A percentile compares a stretch with the other conserved stretches of the same genome.
phyloP scores from a whole-genome alignment of 2,329 filamentous ascomycete genomes.

The Onygenales sp. region DNA sequence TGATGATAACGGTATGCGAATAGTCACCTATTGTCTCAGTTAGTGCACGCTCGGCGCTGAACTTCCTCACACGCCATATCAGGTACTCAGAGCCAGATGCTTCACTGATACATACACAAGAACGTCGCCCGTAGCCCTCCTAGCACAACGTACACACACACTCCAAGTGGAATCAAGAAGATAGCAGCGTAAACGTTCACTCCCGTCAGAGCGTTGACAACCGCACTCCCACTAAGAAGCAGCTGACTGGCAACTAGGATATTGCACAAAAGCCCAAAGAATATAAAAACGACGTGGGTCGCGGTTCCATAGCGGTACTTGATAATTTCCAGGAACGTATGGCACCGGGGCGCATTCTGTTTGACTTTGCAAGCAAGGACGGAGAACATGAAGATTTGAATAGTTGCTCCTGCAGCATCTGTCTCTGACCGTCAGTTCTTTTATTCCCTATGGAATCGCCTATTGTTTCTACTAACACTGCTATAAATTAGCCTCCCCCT shows the following conservation, averaged over 20 bases:
- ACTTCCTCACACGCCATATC: no score
- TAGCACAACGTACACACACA: conserved; percentile 67
- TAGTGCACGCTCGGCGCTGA: no score
- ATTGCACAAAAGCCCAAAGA: conserved; percentile 78
- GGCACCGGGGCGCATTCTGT: conserved; percentile 74
- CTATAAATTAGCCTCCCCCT: no score
- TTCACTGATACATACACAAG: conserved; percentile 27
- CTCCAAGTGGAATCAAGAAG: conserved; percentile 71
- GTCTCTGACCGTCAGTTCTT: no score
- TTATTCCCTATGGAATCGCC: conserved; percentile 19
- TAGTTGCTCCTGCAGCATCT: conserved; percentile 49
- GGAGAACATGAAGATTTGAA: conserved; percentile 82
- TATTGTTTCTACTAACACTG: conserved; percentile 48
- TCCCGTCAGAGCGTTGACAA: conserved; percentile 61
- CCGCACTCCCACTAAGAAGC: conserved; percentile 72
- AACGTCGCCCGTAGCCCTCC: conserved; percentile 80
- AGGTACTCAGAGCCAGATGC: no score
- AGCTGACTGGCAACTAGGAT: conserved; percentile 85
- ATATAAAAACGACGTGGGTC: conserved; percentile 69
- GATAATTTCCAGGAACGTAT: conserved; percentile 75
- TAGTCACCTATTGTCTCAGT: conserved; percentile 53
- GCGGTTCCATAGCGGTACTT: conserved; percentile 64
- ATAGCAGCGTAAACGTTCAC: conserved; percentile 72
- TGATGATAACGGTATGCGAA: conserved; percentile 63
- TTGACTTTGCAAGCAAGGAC: conserved; percentile 87